Evolutionary conservation across 2,329 filamentous ascomycete species (phyloP).

Genomic region (Hysterium pulicare): DNA sequence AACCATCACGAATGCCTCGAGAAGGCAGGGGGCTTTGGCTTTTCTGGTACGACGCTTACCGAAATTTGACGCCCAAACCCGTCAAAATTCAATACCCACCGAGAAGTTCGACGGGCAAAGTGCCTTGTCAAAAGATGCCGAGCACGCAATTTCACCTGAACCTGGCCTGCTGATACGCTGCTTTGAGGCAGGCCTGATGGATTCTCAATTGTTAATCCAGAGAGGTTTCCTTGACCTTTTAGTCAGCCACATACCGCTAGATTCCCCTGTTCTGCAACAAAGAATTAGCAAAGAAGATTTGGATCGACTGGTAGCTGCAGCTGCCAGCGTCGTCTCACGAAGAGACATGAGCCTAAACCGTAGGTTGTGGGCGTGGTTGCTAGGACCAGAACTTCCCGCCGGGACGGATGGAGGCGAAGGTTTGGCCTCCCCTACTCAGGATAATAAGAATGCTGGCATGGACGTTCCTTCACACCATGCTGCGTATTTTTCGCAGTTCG

Average conservation of each 20-base stretch:
- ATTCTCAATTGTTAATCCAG: slow-evolving; percentile 88
- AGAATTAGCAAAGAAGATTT: slow-evolving; percentile 72
- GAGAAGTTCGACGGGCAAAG: slow-evolving; percentile 9
- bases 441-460: slow-evolving; percentile 45
- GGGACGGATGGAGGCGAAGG: slow-evolving; percentile 34
- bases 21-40: slow-evolving; percentile 81
- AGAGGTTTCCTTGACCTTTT: slow-evolving; percentile 90
- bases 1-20: slow-evolving; percentile 81
- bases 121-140: slow-evolving; percentile 49
- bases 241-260: slow-evolving; percentile 82
- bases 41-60: slow-evolving; percentile 80
- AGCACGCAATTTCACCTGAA: slow-evolving; percentile 80
- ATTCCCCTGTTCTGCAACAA: slow-evolving; percentile 75
- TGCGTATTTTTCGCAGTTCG: slow-evolving; percentile 76
- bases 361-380: slow-evolving; percentile 91
- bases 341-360: slow-evolving; percentile 97
- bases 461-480: slow-evolving; percentile 48
- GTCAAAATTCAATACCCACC: slow-evolving; percentile 15
- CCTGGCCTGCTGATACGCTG: slow-evolving; percentile 86
- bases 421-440: slow-evolving; percentile 43
- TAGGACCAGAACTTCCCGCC: slow-evolving; percentile 67
- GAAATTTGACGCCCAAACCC: slow-evolving; percentile 51
- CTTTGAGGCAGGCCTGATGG: slow-evolving; percentile 83
- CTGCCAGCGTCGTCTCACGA: slow-evolving; percentile 80
- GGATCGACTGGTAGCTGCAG: slow-evolving; percentile 75